phyloP scores from a whole-genome alignment of 495 filamentous ascomycete species.

The Tuber melanosporum region DNA sequence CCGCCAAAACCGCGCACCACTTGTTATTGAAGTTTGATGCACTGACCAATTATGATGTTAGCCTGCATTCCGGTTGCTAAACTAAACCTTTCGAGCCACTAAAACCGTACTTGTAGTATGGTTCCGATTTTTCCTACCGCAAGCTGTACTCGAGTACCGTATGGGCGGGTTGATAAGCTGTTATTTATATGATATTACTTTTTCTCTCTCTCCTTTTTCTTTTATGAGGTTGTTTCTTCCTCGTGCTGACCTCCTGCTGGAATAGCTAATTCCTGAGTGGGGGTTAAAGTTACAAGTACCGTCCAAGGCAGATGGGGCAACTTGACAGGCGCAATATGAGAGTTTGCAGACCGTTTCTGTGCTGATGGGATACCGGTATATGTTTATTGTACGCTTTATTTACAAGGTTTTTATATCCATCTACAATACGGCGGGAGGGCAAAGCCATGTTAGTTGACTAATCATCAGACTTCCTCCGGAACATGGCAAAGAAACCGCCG shows the following conservation, averaged over 20 bases:
- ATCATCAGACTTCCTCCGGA: constrained; percentile 46
- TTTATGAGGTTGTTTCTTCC: neutral
- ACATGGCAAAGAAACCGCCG: constrained; percentile 67
- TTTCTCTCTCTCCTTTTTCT: neutral
- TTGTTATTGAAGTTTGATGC: too few relatives aligned
- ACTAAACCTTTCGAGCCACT: too few relatives aligned
- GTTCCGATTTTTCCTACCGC: too few relatives aligned
- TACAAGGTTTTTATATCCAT: neutral
- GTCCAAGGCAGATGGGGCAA: neutral
- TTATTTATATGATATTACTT: neutral
- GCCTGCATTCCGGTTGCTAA: too few relatives aligned
- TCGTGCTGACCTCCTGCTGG: neutral
- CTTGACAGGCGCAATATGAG: neutral
- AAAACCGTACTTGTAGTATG: too few relatives aligned
- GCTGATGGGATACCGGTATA: neutral
- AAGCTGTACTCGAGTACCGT: too few relatives aligned
- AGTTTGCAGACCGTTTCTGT: neutral
- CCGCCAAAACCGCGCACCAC: too few relatives aligned
- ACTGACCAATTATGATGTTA: too few relatives aligned
- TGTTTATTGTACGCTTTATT: neutral
- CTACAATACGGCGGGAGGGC: neutral
- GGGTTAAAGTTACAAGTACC: neutral
- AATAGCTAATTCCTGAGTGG: neutral
- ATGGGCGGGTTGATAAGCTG: neutral
- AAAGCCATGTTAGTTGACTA: neutral